Percentiles rank a stretch among this genome's conserved stretches.
Conservation (phyloP, 2,329 filamentous ascomycete species). For the Verticillium isaacii region DNA sequence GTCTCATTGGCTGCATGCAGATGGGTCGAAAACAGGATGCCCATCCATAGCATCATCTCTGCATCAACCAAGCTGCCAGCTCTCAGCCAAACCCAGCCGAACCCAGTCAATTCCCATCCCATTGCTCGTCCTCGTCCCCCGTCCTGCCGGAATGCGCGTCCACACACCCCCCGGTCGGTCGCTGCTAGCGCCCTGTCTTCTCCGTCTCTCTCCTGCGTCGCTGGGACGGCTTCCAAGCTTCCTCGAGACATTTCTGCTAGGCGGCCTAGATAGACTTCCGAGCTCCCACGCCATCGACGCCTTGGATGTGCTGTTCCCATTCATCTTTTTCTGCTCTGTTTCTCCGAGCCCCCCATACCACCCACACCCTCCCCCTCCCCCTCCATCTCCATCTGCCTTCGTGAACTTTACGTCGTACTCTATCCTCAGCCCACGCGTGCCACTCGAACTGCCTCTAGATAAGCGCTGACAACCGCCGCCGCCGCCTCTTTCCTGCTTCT, state of each 20-base stretch:
- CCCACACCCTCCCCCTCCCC: background rate
- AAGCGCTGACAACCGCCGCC: background rate
- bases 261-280: background rate
- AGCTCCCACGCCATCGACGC: background rate
- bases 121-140: background rate
- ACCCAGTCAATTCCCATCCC: constrained; percentile 3
- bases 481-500: background rate
- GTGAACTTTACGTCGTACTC: background rate
- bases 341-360: background rate
- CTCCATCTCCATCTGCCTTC: background rate
- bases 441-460: background rate
- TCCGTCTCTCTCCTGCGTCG: background rate
- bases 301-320: background rate
- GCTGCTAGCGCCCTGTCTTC: background rate
- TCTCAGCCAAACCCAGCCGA: background rate
- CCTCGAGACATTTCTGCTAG: background rate
- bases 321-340: background rate
- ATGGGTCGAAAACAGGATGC: constrained; percentile 2
- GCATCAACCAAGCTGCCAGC: constrained; percentile 1
- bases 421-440: background rate
- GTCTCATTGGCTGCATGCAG: constrained; percentile 4
- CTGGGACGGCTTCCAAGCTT: background rate
- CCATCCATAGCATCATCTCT: constrained; percentile 3
- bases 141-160: background rate
- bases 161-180: background rate